Evolutionary conservation across 2,329 filamentous ascomycete species (phyloP), one percentile per base, ranked within the genome.

Genomic region (Periconia digitata): DNA sequence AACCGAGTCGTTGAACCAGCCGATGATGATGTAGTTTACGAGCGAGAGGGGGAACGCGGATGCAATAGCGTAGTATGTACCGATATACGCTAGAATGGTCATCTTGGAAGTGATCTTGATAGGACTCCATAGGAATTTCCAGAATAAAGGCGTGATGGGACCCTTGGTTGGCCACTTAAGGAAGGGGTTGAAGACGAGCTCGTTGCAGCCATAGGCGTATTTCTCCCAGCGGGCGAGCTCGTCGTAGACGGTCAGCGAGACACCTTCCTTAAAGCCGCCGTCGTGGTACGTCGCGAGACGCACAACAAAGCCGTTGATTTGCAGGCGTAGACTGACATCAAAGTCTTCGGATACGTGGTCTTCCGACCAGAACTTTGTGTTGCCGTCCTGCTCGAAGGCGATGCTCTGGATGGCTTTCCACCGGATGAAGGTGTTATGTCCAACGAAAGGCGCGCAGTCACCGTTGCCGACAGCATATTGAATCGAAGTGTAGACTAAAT

Each of bases 291-390:
- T 80, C 10, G 83, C 86, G 1, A 89, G 76, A 13, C 87, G 84
- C 44, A 89, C 81, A 40, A 83, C 77, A 67, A 85, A 87, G 32
- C 85, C 85, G 32, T 76, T 76, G 59, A 82, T 84, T 67, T 90
- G 86, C 6, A 90, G 75, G 32, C 86, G 83, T 1, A 90, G 77
- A 22, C 84, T 81, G 69, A 89, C 86, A 49, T 90, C 86, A 46
- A 90, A 90, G 60, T 90, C 86, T 53, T 90, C 86, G 0, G 85
- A 89, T 0, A 90, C 86, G 64, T 87, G 85, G 6, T 77, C 79
- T 63, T 90, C 86, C 16, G 85, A 87, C 86, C 86, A 90, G 73
- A 83, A 89, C 58, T 84, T 84, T 5, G 83, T 78, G 54, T 82
- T 76, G 6, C 80, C 81, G 44, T 83, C 76, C 39, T 81, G 36